Percentiles rank a stretch among this genome's conserved stretches.
These are phyloP conservation scores for Cytospora piceae DNA, from an alignment of 2,329 filamentous ascomycete genomes.

Conservation along the genomic window DNA sequence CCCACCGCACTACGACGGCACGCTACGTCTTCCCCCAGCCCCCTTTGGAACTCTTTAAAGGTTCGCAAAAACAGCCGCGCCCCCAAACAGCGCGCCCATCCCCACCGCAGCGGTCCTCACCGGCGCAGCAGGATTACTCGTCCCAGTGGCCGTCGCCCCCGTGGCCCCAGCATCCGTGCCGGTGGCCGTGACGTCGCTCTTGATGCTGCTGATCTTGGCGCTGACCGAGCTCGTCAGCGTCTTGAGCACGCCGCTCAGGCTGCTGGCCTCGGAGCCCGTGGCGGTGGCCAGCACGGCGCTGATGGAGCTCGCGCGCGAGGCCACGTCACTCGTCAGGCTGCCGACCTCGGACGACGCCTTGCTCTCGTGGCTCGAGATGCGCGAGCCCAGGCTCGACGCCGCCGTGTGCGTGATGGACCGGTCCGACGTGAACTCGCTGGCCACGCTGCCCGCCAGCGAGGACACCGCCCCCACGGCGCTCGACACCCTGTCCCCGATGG, in stretches of 20 bases:
- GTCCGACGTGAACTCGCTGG: conserved; percentile 25
- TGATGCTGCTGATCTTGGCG: conserved; percentile 30
- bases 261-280: conserved; percentile 33
- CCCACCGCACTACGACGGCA: too few species aligned
- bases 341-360: conserved; percentile 34
- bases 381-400: background rate
- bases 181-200: conserved; percentile 26
- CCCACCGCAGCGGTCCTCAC: conserved; percentile 48
- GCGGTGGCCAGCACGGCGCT: conserved; percentile 37
- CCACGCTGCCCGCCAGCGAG: conserved; percentile 26
- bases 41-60: conserved; percentile 36
- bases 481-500: conserved; percentile 26
- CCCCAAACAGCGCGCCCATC: conserved; percentile 52
- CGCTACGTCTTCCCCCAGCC: background rate
- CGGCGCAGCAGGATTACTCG: conserved; percentile 38
- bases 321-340: conserved; percentile 33
- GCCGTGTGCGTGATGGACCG: background rate
- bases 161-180: conserved; percentile 17
- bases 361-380: conserved; percentile 34
- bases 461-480: conserved; percentile 33
- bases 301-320: conserved; percentile 33
- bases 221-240: conserved; percentile 22
- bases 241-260: conserved; percentile 8
- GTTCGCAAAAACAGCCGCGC: conserved; percentile 50
- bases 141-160: conserved; percentile 17